phyloP scores from a whole-genome alignment of 2,329 filamentous ascomycete genomes.

The Basipetospora chlamydospora region DNA sequence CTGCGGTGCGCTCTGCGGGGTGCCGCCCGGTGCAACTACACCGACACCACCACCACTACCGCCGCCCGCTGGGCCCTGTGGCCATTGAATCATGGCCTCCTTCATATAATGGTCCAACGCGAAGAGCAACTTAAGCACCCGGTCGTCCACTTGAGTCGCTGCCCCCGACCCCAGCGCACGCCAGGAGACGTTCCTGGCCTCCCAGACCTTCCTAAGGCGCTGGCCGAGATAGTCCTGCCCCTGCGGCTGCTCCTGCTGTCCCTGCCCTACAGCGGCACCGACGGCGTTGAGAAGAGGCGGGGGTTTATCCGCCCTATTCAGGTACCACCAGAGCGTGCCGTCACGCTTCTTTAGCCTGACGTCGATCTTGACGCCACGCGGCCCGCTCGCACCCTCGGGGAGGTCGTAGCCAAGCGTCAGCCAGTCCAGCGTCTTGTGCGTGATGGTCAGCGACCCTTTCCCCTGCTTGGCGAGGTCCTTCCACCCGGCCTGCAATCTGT shows the following conservation, averaged over 20 bases:
- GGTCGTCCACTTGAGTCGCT: slow-evolving; percentile 6
- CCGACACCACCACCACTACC: neutral
- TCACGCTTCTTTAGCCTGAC: slow-evolving; percentile 26
- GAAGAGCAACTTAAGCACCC: slow-evolving; percentile 7
- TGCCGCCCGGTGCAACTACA: neutral
- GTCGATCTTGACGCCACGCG: slow-evolving; percentile 32
- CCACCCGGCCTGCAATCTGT: slow-evolving; percentile 44
- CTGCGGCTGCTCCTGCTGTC: no score
- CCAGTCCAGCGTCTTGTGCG: slow-evolving; percentile 41
- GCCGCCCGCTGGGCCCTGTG: no score
- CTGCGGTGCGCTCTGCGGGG: no score
- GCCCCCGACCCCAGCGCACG: slow-evolving; percentile 13
- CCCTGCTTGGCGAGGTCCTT: slow-evolving; percentile 23
- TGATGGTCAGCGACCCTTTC: slow-evolving; percentile 34
- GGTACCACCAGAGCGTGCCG: slow-evolving; percentile 36
- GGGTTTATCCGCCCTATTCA: slow-evolving; percentile 20
- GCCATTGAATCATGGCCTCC: slow-evolving; percentile 1
- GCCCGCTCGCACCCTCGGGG: slow-evolving; percentile 12
- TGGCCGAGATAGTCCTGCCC: slow-evolving; percentile 3
- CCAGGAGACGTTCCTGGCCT: slow-evolving; percentile 14
- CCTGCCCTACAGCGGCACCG: no score
- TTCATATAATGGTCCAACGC: slow-evolving; percentile 7
- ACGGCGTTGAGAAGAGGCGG: no score
- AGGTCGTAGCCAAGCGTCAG: slow-evolving; percentile 40
- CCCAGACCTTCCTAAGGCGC: slow-evolving; percentile 14